Evolutionary conservation across 2,329 filamentous ascomycete genomes (phyloP).

Genomic region (Phoma sp.): DNA sequence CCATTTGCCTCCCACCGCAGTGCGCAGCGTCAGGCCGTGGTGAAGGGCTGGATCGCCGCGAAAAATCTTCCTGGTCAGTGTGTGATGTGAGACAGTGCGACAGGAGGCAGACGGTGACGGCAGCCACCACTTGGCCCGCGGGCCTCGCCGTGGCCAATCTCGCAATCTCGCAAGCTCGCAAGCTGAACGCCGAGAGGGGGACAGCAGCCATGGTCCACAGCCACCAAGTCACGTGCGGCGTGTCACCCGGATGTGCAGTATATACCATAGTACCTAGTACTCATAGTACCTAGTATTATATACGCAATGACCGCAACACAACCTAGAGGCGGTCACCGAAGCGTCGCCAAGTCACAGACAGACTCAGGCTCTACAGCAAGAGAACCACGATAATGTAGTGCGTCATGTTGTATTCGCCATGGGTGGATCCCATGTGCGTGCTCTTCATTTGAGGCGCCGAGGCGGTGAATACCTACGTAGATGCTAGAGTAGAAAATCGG

Average conservation of each 20-base stretch:
- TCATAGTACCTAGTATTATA: too few relatives aligned
- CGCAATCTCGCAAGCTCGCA: constrained; percentile 9
- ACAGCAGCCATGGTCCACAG: constrained; percentile 4
- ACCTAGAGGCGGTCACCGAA: constrained; percentile 16
- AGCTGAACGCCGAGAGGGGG: constrained; percentile 4
- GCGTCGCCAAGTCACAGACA: constrained; percentile 11
- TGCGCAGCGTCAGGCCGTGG: constrained; percentile 13
- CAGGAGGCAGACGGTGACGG: constrained; percentile 17
- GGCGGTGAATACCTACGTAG: constrained; percentile 27
- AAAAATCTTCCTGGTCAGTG: constrained; percentile 33
- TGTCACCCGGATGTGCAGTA: background rate
- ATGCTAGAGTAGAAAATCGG: constrained; percentile 26
- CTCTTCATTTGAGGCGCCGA: constrained; percentile 27
- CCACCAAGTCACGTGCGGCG: constrained; percentile 9
- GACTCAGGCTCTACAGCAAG: too few relatives aligned
- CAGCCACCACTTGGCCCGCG: constrained; percentile 19
- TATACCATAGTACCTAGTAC: too few relatives aligned
- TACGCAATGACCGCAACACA: background rate
- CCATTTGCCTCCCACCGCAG: constrained; percentile 20
- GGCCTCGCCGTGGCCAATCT: background rate
- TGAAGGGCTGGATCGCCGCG: constrained; percentile 27
- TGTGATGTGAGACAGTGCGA: constrained; percentile 3
- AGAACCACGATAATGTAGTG: background rate
- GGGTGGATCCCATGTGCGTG: constrained; percentile 26
- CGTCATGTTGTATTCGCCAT: constrained; percentile 23